Evolutionary conservation across 2,329 filamentous ascomycete genomes (phyloP).

Genomic region (Fusarium fujikuroi): DNA sequence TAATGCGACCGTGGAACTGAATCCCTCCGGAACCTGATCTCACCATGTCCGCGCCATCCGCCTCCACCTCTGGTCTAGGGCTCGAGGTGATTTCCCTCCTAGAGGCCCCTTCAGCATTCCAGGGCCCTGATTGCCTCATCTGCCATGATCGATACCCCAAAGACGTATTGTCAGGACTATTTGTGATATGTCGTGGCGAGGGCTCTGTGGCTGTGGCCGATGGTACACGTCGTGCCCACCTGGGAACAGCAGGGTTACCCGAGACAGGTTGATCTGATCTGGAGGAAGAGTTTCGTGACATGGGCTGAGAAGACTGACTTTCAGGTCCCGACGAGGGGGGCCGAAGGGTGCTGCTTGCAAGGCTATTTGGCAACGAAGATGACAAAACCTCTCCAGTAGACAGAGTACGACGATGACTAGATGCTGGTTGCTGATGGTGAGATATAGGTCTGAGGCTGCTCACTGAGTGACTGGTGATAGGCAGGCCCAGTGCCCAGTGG

Average conservation of each 20-base stretch:
- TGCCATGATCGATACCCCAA: conserved; percentile 25
- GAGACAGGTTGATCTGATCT: conserved; percentile 10
- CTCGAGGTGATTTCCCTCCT: conserved; percentile 4
- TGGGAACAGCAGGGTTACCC: neutral
- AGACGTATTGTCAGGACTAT: conserved; percentile 10
- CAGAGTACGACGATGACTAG: conserved; percentile 8
- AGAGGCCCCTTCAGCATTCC: conserved; percentile 24
- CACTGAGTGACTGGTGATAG: conserved; percentile 28
- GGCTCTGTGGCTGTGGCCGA: conserved; percentile 37
- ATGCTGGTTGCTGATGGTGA: neutral
- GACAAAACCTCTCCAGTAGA: conserved; percentile 24
- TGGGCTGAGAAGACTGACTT: conserved; percentile 37
- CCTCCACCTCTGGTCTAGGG: neutral
- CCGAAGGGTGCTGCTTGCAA: conserved; percentile 24
- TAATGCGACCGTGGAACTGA: conserved; percentile 37
- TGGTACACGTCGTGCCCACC: conserved; percentile 15
- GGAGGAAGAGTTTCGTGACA: conserved; percentile 32
- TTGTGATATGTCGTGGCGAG: conserved; percentile 19
- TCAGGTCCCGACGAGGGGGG: conserved; percentile 26
- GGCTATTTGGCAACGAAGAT: conserved; percentile 28
- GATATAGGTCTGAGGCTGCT: conserved; percentile 17
- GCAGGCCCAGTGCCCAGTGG: conserved; percentile 27
- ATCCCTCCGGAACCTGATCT: conserved; percentile 41
- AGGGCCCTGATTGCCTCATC: conserved; percentile 26
- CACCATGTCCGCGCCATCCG: conserved; percentile 35